phyloP scores from a whole-genome alignment of 1,284 basidiomycete species.

The Cutaneotrichosporon dermatis region DNA sequence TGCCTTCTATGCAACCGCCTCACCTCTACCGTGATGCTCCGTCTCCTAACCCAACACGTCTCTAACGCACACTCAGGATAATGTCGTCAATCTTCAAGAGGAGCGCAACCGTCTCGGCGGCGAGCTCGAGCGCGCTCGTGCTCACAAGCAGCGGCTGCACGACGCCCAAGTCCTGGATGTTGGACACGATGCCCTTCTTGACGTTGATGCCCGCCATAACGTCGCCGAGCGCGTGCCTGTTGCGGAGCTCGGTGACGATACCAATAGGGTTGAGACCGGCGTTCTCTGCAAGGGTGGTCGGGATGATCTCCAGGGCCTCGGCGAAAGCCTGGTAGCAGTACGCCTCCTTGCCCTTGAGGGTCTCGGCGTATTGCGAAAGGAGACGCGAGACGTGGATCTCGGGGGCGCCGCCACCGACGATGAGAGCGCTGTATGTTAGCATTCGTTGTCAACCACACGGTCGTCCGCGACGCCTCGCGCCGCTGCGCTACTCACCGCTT shows the following conservation, averaged over 20 bases:
- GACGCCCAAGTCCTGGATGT: conserved; percentile 63
- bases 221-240: conserved; percentile 93
- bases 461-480: background rate
- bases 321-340: conserved; percentile 99
- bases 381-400: conserved; percentile 97
- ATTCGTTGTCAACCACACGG: background rate
- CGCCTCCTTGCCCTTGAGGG: conserved; percentile 95
- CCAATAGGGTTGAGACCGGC: conserved; percentile 97
- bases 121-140: conserved; percentile 89
- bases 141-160: conserved; percentile 94
- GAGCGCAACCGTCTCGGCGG: conserved; percentile 96
- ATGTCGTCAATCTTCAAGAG: conserved; percentile 97
- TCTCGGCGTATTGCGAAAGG: conserved; percentile 86
- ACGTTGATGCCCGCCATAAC: conserved; percentile 97
- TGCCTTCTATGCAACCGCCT: background rate
- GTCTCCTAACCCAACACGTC: background rate
- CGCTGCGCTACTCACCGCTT: conserved; percentile 64
- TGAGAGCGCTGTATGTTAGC: conserved; percentile 68
- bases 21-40: conserved; percentile 2
- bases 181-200: conserved; percentile 90
- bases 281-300: conserved; percentile 96
- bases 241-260: conserved; percentile 96
- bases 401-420: conserved; percentile 94
- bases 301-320: conserved; percentile 96
- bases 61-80: conserved; percentile 5